A percentile compares a stretch with the other conserved stretches of the same genome.
Evolutionary conservation across 306 rosid species (phyloP).

Genomic region (Fagus crenata): DNA sequence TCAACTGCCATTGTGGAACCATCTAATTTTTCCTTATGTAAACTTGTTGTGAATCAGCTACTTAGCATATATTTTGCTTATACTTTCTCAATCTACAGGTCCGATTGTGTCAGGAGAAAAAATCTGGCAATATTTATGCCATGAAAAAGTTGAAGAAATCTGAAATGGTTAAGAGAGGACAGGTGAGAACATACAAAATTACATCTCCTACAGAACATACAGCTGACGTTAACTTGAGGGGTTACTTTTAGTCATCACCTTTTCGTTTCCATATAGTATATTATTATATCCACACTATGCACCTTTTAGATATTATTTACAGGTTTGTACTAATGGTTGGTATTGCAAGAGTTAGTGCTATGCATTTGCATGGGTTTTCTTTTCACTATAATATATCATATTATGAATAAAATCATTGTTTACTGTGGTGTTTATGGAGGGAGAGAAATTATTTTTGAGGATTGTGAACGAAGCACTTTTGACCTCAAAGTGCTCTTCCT

Average conservation of each 20-base stretch:
- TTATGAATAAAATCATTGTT: no score
- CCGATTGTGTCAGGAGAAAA: slow-evolving; percentile 96
- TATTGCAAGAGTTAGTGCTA: background rate
- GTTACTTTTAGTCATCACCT: background rate
- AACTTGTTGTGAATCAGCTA: slow-evolving; percentile 14
- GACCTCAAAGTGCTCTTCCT: no score
- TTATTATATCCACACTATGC: background rate
- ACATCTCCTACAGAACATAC: slow-evolving; percentile 14
- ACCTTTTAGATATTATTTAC: slow-evolving; percentile 18
- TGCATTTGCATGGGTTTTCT: background rate
- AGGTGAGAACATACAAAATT: slow-evolving; percentile 53
- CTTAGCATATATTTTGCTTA: slow-evolving; percentile 32
- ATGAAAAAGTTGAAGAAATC: slow-evolving; percentile 98
- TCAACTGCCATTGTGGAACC: background rate
- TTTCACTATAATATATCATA: background rate
- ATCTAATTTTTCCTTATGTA: background rate
- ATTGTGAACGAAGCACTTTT: no score
- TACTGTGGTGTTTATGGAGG: no score
- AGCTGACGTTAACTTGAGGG: slow-evolving; percentile 3
- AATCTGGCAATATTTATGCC: slow-evolving; percentile 95
- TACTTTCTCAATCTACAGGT: slow-evolving; percentile 59
- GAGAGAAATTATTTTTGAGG: no score
- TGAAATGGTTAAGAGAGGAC: slow-evolving; percentile 98
- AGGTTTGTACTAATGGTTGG: background rate
- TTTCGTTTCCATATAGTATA: background rate